Base-by-base conservation (phyloP, 2,329 filamentous ascomycete genomes). In the Verticillium zaregamsianum region DNA sequence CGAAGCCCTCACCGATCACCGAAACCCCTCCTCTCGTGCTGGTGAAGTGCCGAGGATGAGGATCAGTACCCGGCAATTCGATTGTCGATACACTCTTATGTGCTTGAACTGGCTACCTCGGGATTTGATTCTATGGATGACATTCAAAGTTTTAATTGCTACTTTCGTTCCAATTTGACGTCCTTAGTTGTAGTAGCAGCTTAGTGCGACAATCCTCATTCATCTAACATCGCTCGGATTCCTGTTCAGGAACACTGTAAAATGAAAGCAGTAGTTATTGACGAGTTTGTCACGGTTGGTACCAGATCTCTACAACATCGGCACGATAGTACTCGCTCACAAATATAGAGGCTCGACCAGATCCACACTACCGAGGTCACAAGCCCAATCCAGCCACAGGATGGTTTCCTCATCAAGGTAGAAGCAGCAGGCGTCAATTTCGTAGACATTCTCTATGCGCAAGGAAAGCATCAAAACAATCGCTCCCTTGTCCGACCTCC, bases 391-490 rank as follows among this genome's bases (percentile, higher is more conserved):
- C 62, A 64, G 6, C 59, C 52, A n/a, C 15, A 56, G 14, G 61
- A 68, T 57, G 64, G 69, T 15, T 62, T 71, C 9, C 67, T 73
- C 58, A 64, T 74, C 59, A 67, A 69, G 61, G 79, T 87, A 59
- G 80, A 80, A 2, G 83, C 85, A 62, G 81, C 81, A 60, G 82
- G 83, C 4, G 75, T 86, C 25, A 87, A 86, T 60, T 86, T 86
- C 68, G 84, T 86, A 57, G 86, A 88, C 67, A 79, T 85, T 9
- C 78, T 88, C 56, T 87, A 87, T 68, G 82, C 81, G 2, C 77
- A 78, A 67, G 85, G 85, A 8, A 79, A 81, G 65, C 85, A 88
- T 67, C 85, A 88, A 67, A 88, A 87, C 69, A 87, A 86, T 68
- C 76, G 74, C 33, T 77, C 77, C n/a, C 79, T 84, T 60, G 78